Evolutionary conservation across 768 basidiomycete species (phyloP), one percentile per base, ranked within the genome.

Genomic region (Mycena alexandri): DNA sequence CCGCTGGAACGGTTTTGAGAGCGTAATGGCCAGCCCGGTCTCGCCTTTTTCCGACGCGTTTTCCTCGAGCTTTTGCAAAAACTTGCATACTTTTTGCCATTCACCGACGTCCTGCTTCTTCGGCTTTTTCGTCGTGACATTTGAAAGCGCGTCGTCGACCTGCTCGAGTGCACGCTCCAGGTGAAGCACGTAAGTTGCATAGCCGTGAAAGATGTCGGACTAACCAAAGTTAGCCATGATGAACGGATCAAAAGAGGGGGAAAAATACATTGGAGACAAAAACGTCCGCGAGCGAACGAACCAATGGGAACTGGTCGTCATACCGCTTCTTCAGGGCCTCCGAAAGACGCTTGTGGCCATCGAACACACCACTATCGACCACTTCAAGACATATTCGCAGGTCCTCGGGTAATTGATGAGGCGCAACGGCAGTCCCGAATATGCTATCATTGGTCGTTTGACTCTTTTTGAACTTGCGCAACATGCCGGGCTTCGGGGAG

Each of bases 1-100:
- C 46, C 97, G 89, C 76, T 99, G 97, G 82, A 99, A 98, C 3
- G 98, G 97, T 77, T 99, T 99, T 21, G 95, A 96, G 12, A 99
- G 84, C 0, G 94, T 94, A 76, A 99, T 99, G 41, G 95, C 93
- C 61, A 99, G 85, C 3, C 96, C 95, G 1, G 94, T 96, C 81
- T 98, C 97, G 63, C 95, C 96, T 75, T 92, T 92, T 62, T 94
- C 93, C 51, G 84, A 84, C 1, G 97, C 94, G 25, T 81, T 80
- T 71, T 91, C 88, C 78, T 99, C 98, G 19, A 98, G 84, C 52
- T 86, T 87, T 74, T 90, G 91, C 54, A 95, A 78, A 61, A 86
- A 85, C 71, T 88, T 88, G 81, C 92, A 90, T 44, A 93, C 86
- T 75, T 89, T 92, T 67, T 91, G 80, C 90, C 93, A 93, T 68